Percentiles rank a stretch among this genome's conserved stretches.
phyloP scores from a whole-genome alignment of 805 yeast species.

The Debaryomyces hansenii region DNA sequence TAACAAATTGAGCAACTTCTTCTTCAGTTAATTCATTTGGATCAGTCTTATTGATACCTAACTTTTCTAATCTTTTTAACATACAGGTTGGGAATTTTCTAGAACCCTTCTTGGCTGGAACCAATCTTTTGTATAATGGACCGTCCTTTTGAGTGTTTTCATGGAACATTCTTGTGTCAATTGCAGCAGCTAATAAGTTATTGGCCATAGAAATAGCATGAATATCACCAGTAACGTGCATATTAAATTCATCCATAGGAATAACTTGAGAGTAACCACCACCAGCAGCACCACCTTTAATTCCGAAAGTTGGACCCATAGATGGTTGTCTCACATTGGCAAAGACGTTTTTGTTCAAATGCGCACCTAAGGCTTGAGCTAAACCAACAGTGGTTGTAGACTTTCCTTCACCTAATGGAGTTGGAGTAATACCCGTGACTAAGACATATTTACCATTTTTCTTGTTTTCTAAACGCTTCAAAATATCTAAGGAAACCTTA shows the following conservation, averaged over 20 bases:
- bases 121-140: slow-evolving; percentile 71
- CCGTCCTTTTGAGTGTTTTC: slow-evolving; percentile 74
- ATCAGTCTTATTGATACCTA: slow-evolving; percentile 67
- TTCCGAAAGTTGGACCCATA: slow-evolving; percentile 88
- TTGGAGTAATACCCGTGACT: slow-evolving; percentile 84
- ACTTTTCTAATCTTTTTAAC: slow-evolving; percentile 63
- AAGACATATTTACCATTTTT: slow-evolving; percentile 70
- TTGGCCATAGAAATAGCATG: slow-evolving; percentile 84
- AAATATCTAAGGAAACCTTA: slow-evolving; percentile 64
- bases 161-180: slow-evolving; percentile 84
- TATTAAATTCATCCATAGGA: slow-evolving; percentile 86
- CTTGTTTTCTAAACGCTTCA: slow-evolving; percentile 59
- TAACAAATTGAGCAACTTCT: slow-evolving; percentile 63
- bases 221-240: slow-evolving; percentile 84
- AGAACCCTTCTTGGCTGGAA: slow-evolving; percentile 70
- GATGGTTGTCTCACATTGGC: slow-evolving; percentile 88
- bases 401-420: slow-evolving; percentile 85
- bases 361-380: slow-evolving; percentile 80
- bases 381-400: slow-evolving; percentile 82
- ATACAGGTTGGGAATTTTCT: slow-evolving; percentile 68
- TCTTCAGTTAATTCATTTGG: slow-evolving; percentile 73
- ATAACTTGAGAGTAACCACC: slow-evolving; percentile 87
- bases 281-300: slow-evolving; percentile 90
- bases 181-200: slow-evolving; percentile 79
- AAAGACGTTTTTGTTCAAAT: slow-evolving; percentile 63